phyloP scores from a whole-genome alignment of 139 green algal species.

The Pedinophyceae sp. region DNA sequence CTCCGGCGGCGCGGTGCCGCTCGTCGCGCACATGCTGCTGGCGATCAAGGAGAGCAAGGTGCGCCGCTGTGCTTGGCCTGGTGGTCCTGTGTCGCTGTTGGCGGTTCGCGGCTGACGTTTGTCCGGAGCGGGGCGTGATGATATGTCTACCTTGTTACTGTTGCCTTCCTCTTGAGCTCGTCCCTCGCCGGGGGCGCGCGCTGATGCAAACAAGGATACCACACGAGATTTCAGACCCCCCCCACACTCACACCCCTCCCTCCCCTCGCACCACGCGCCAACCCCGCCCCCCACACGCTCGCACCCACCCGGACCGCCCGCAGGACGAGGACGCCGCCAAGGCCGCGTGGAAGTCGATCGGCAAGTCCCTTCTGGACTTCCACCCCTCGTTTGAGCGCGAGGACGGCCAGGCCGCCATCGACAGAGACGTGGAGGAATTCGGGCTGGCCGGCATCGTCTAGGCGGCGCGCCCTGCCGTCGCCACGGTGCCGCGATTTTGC shows the following conservation, averaged over 20 bases:
- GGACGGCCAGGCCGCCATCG: not conserved
- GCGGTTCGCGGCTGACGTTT: too few relatives aligned
- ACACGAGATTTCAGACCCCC: not conserved
- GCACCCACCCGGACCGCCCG: not conserved
- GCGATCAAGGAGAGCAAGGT: not conserved
- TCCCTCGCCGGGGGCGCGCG: too few relatives aligned
- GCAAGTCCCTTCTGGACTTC: not conserved
- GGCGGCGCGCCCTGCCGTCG: too few relatives aligned
- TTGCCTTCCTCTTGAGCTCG: not conserved
- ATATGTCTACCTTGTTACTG: too few relatives aligned
- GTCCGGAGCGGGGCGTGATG: too few relatives aligned
- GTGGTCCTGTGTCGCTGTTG: too few relatives aligned
- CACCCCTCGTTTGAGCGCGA: conserved; percentile 13
- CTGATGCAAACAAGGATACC: not conserved
- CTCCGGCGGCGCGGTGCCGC: conserved; percentile 1
- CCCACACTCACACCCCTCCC: not conserved
- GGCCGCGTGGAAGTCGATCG: conserved; percentile 2
- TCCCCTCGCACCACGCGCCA: not conserved
- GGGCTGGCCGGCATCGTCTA: too few relatives aligned
- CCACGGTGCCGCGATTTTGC: too few relatives aligned
- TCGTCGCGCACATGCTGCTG: conserved; percentile 5
- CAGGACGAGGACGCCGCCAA: conserved; percentile 7
- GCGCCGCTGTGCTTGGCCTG: not conserved
- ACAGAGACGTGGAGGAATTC: too few relatives aligned
- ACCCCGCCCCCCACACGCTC: not conserved